These are phyloP conservation scores for Priceomyces fermenticarens DNA, from an alignment of 805 yeast genomes.

Conservation along the genomic window DNA sequence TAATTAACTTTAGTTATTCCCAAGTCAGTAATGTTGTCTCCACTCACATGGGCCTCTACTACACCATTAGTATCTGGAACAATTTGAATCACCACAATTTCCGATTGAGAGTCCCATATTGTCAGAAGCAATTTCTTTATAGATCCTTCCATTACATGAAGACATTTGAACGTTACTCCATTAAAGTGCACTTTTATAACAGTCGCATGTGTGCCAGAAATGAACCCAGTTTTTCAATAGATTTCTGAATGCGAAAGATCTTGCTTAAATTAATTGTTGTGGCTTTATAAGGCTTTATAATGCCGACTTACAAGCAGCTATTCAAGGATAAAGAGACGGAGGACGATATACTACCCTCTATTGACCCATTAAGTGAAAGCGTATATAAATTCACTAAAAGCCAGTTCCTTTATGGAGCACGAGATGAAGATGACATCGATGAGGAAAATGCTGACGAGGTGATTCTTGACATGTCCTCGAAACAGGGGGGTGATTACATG, in stretches of 20 bases:
- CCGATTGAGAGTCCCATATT: neutral
- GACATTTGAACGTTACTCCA: too few relatives aligned
- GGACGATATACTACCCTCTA: conserved; percentile 11
- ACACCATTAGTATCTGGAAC: conserved; percentile 1
- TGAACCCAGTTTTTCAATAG: neutral
- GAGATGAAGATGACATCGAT: neutral
- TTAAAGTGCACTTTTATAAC: neutral
- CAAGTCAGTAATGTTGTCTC: conserved; percentile 20
- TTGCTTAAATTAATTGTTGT: too few relatives aligned
- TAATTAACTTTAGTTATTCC: conserved; percentile 31
- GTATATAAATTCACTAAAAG: conserved; percentile 27
- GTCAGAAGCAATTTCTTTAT: neutral
- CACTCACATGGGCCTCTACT: conserved; percentile 4
- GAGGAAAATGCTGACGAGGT: neutral
- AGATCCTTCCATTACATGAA: neutral
- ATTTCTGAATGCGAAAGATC: neutral
- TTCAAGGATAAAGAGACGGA: conserved; percentile 3
- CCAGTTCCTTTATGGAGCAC: conserved; percentile 15
- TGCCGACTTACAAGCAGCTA: conserved; percentile 10
- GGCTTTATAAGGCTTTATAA: too few relatives aligned
- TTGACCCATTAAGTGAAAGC: conserved; percentile 30
- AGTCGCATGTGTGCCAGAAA: neutral
- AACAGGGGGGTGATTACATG: too few relatives aligned
- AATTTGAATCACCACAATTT: conserved; percentile 7
- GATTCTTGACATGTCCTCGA: too few relatives aligned